Evolutionary conservation across 2,329 filamentous ascomycete species (phyloP), one percentile per base, ranked within the genome.

Genomic region (Ascochyta koolunga): DNA sequence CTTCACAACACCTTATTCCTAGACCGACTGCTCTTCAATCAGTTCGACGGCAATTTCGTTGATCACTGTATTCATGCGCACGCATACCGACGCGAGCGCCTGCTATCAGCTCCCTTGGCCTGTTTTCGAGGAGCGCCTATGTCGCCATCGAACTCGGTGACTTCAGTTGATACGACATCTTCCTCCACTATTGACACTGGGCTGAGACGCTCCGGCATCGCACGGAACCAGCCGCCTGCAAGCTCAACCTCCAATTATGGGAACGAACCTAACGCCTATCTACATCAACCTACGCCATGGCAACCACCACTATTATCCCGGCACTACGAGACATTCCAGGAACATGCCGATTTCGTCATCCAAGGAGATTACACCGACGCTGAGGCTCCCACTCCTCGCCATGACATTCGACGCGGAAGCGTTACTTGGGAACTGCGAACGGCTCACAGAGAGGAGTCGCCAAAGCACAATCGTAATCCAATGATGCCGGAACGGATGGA

Each of bases 311-410:
- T 16, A 19, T 35, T 60, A 10, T 40, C 57, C 5, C 59, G 62
- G 36, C 63, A 69, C 21, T 66, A 60, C 46, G 60, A 54, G 22
- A 61, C 68, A 29, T 49, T 71, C 3, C 64, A 67, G 47, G 65
- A 72, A 10, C 69, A 73, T 54, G 65, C 64, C 18, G 53, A 65
- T 32, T 49, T 24, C 29, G 19, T 57, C 13, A 24, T 63, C 4
- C 46, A 48, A 16, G 43, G 35, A 22, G 53, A 54, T 9, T 50
- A 41, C 4, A 33, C 39, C 2, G 49, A 52, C 6, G 50, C 54
- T 22, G 37, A 45, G 15, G 53, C 27, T 9, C 41, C 54, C 7
- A 64, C 61, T 11, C 63, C 65, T 7, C 60, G 57, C 18, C 52
- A 57, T 15, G 62, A 58, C 8, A 44, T 40, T n/a, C 59, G 69